Conservation (phyloP, 1,284 basidiomycete species). For the Papiliotrema flavescens region DNA sequence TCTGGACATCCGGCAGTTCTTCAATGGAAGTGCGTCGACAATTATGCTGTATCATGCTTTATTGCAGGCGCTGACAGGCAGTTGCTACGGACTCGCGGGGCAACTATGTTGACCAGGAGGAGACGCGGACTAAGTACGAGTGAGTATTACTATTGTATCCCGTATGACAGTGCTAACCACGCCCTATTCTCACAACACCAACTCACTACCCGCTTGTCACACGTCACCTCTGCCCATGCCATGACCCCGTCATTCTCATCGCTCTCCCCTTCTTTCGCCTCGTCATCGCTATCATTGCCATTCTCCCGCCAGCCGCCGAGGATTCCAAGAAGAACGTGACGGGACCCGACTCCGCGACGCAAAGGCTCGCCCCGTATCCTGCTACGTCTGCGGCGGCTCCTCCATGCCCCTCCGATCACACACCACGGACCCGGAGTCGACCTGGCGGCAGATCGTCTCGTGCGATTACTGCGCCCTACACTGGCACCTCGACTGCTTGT, state of each 20-base stretch:
- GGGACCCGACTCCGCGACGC: conserved; percentile 80
- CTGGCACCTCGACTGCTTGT: conserved; percentile 96
- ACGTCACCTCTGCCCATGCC: not conserved
- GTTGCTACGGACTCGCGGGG: conserved; percentile 71
- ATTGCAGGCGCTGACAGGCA: conserved; percentile 40
- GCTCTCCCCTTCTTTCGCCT: conserved; percentile 6
- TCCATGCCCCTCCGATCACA: conserved; percentile 51
- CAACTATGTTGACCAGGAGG: conserved; percentile 73
- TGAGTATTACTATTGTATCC: conserved; percentile 23
- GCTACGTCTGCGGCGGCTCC: conserved; percentile 82
- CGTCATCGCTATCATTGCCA: not conserved
- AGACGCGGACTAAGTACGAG: conserved; percentile 71
- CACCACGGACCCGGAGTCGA: conserved; percentile 36
- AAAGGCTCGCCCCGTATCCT: conserved; percentile 75
- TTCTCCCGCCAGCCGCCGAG: conserved; percentile 64
- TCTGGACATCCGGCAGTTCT: conserved; percentile 75
- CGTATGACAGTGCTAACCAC: conserved; percentile 6
- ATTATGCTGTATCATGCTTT: not conserved
- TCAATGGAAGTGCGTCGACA: conserved; percentile 57
- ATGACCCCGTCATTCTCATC: not conserved
- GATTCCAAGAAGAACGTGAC: conserved; percentile 87
- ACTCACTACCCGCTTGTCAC: too few relatives aligned
- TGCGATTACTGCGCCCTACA: conserved; percentile 94
- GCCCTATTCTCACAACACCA: not conserved
- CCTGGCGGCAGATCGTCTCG: conserved; percentile 65